phyloP scores from a whole-genome alignment of 495 filamentous ascomycete genomes.

The Xylaria telfairii region DNA sequence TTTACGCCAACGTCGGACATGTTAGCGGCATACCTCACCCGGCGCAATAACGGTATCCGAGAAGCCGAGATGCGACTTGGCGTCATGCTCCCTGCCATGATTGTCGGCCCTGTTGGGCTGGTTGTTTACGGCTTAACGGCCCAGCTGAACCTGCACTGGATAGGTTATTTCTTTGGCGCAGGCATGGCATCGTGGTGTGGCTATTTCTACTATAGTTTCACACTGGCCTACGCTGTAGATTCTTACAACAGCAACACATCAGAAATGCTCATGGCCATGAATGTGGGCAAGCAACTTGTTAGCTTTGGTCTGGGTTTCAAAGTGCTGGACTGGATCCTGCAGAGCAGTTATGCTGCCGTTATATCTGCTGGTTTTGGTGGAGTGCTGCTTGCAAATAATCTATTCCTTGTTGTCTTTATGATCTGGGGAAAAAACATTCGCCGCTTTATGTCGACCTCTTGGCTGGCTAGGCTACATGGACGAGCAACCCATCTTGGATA shows the following conservation, averaged over 20 bases:
- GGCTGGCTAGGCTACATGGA: slow-evolving; percentile 43
- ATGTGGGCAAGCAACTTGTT: slow-evolving; percentile 66
- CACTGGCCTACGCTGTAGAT: slow-evolving; percentile 68
- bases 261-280: slow-evolving; percentile 66
- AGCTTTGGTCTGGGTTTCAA: slow-evolving; percentile 46
- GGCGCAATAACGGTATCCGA: slow-evolving; percentile 60
- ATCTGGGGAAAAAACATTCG: slow-evolving; percentile 45
- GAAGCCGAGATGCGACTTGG: slow-evolving; percentile 68
- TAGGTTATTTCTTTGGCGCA: slow-evolving; percentile 60
- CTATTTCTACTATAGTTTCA: slow-evolving; percentile 66
- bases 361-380: slow-evolving; percentile 42
- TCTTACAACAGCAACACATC: slow-evolving; percentile 67
- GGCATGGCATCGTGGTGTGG: slow-evolving; percentile 58
- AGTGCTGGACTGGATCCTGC: slow-evolving; percentile 45
- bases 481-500: neutral
- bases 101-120: slow-evolving; percentile 60
- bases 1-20: slow-evolving; percentile 62
- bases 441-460: slow-evolving; percentile 37
- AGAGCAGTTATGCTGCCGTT: slow-evolving; percentile 39
- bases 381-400: slow-evolving; percentile 42
- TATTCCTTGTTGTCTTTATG: slow-evolving; percentile 47
- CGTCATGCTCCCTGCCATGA: slow-evolving; percentile 60
- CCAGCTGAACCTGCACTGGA: slow-evolving; percentile 60
- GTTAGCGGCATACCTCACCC: slow-evolving; percentile 61
- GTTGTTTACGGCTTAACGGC: slow-evolving; percentile 64